Conservation (phyloP, 345 rosid species). For the Citrus medica region DNA sequence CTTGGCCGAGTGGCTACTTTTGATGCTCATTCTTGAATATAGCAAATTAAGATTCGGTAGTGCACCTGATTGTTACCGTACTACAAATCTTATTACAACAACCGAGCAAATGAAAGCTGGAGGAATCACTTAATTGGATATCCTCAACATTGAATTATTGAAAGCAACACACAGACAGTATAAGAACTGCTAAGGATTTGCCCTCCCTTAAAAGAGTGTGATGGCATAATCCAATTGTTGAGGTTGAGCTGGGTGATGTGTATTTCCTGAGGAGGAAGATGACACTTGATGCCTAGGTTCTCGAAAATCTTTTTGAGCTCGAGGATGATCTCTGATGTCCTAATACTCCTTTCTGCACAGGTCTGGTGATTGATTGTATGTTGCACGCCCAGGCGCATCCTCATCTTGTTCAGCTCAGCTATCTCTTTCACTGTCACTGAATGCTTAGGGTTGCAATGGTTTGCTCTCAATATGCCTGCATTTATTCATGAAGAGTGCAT, state of each 20-base stretch:
- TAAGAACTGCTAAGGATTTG: too few species aligned
- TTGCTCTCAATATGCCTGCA: slow-evolving; percentile 54
- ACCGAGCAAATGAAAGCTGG: too few species aligned
- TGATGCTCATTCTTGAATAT: too few species aligned
- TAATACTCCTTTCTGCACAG: slow-evolving; percentile 43
- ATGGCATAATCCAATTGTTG: background rate
- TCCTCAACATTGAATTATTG: too few species aligned
- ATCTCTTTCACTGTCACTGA: slow-evolving; percentile 39
- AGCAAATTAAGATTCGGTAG: too few species aligned
- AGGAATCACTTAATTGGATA: too few species aligned
- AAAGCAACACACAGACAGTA: too few species aligned
- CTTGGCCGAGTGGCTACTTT: too few species aligned
- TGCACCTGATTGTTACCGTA: too few species aligned
- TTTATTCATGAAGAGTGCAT: background rate
- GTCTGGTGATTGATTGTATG: slow-evolving; percentile 68
- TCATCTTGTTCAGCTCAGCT: slow-evolving; percentile 48
- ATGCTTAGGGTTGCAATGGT: slow-evolving; percentile 52
- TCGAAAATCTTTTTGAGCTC: slow-evolving; percentile 53
- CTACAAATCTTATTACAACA: too few species aligned
- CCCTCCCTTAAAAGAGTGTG: background rate
- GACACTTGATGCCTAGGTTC: slow-evolving; percentile 42
- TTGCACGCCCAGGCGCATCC: slow-evolving; percentile 30
- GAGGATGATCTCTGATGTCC: slow-evolving; percentile 43
- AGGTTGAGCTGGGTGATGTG: slow-evolving; percentile 31
- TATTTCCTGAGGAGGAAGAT: slow-evolving; percentile 49